phyloP scores from a whole-genome alignment of 2,329 filamentous ascomycete species.

The Neopestalotiopsis sp. region DNA sequence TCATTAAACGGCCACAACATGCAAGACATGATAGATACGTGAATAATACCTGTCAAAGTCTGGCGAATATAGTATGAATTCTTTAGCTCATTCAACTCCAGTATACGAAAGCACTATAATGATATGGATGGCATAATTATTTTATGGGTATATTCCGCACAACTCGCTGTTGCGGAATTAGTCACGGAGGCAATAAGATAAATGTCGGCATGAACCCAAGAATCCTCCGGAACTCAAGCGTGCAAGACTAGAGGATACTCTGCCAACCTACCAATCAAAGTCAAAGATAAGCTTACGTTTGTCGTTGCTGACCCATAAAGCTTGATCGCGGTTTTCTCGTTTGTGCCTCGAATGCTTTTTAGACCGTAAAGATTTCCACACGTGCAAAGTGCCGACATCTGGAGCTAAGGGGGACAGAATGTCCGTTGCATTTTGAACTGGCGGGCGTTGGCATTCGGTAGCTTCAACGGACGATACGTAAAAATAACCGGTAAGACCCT shows the following conservation, averaged over 20 bases:
- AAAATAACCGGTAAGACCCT: neutral
- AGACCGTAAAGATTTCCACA: neutral
- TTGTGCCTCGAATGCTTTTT: neutral
- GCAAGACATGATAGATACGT: too few species aligned
- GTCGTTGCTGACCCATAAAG: neutral
- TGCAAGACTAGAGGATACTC: neutral
- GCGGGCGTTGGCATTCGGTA: neutral
- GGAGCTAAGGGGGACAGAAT: too few species aligned
- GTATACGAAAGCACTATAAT: neutral
- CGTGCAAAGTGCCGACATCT: neutral
- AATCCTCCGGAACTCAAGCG: neutral
- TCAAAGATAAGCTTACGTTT: neutral
- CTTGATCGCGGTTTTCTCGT: neutral
- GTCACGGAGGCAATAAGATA: neutral
- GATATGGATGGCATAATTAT: neutral
- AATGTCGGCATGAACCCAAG: neutral
- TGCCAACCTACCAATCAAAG: neutral
- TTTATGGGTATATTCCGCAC: neutral
- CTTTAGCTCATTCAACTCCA: neutral
- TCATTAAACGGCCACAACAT: too few species aligned
- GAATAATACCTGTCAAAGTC: too few species aligned
- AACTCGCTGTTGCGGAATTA: neutral
- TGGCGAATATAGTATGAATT: too few species aligned
- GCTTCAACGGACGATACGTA: constrained; percentile 2
- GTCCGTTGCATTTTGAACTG: neutral